phyloP scores from a whole-genome alignment of 495 filamentous ascomycete genomes.

The Ramalina intermedia region DNA sequence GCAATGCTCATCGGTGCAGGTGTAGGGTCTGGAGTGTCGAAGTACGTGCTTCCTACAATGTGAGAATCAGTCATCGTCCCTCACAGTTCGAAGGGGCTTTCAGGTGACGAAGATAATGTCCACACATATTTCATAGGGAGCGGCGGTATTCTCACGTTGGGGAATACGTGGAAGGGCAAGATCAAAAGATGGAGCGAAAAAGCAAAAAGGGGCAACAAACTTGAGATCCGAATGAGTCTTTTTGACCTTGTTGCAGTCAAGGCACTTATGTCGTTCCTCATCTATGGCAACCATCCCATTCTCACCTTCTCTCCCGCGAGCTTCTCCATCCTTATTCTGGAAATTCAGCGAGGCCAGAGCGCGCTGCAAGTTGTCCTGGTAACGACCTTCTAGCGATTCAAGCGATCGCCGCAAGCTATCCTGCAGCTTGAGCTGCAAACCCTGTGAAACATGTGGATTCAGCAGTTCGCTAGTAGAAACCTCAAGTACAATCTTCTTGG shows the following conservation, averaged over 20 bases:
- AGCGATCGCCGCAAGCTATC: no score
- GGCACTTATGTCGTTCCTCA: conserved; percentile 33
- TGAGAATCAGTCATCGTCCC: not conserved
- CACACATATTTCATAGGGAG: not conserved
- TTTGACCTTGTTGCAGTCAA: conserved; percentile 39
- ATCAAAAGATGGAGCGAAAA: not conserved
- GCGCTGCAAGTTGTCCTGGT: not conserved
- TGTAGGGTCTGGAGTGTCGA: conserved; percentile 75
- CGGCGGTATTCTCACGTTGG: not conserved
- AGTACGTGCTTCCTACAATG: conserved; percentile 66
- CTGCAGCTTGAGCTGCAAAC: no score
- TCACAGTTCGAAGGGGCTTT: not conserved
- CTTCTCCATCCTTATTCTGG: not conserved
- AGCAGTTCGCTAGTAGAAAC: not conserved
- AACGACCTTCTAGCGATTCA: no score
- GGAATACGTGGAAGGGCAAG: not conserved
- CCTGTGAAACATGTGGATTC: not conserved
- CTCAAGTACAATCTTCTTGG: not conserved
- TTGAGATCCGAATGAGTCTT: conserved; percentile 54
- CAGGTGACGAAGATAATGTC: not conserved
- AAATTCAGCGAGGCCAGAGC: not conserved
- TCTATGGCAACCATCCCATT: not conserved
- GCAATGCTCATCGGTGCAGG: conserved; percentile 59
- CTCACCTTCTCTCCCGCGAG: not conserved
- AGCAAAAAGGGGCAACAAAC: conserved; percentile 29